Evolutionary conservation across 129 eudicot genomes (phyloP).

Genomic region (Flaveria trinervia): DNA sequence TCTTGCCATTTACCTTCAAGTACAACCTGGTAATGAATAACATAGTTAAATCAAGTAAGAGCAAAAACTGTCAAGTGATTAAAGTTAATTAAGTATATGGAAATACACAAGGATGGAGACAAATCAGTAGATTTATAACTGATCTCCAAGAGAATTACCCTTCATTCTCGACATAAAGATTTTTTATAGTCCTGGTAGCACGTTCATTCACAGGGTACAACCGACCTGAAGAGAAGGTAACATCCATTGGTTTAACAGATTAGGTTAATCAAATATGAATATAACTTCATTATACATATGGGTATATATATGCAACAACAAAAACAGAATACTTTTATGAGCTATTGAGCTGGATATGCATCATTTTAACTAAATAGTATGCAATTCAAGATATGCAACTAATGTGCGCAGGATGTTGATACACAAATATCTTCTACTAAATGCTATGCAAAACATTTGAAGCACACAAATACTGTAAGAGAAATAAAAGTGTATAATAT

Average conservation of each 20-base stretch:
- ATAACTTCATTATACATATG: neutral
- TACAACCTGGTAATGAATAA: conserved; percentile 64
- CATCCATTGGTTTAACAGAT: conserved; percentile 16
- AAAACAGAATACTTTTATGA: neutral
- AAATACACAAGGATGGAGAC: neutral
- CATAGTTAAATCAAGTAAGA: conserved; percentile 2
- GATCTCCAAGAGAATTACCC: conserved; percentile 53
- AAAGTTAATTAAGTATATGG: conserved; percentile 2
- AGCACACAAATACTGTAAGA: too few relatives aligned
- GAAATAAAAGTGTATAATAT: too few relatives aligned
- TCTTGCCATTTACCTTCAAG: conserved; percentile 92
- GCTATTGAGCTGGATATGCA: too few relatives aligned
- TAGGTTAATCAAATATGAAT: conserved; percentile 1
- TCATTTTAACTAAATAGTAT: too few relatives aligned
- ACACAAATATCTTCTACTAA: too few relatives aligned
- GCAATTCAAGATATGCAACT: too few relatives aligned
- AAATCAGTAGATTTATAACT: conserved; percentile 1
- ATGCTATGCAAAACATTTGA: too few relatives aligned
- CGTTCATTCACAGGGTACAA: conserved; percentile 88
- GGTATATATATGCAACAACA: neutral
- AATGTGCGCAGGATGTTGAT: too few relatives aligned
- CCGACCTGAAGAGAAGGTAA: conserved; percentile 62
- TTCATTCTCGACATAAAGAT: conserved; percentile 91
- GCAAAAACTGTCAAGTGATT: conserved; percentile 4
- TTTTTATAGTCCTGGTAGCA: conserved; percentile 87